phyloP scores from a whole-genome alignment of 257 asterid genomes.

The Plantago major region DNA sequence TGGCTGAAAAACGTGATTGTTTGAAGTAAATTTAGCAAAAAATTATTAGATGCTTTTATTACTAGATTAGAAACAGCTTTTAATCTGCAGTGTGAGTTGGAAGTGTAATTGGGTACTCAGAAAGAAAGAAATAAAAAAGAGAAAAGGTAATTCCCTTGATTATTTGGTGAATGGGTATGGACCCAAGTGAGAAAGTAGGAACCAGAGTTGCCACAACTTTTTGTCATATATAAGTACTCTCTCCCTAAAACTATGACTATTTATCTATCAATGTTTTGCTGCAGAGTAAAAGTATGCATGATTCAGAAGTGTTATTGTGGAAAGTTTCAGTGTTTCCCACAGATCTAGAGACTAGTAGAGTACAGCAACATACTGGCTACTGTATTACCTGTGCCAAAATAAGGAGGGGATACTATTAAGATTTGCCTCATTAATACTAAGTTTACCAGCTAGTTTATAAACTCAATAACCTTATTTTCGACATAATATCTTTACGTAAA shows the following conservation, averaged over 20 bases:
- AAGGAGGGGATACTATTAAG: constrained; percentile 12
- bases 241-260: background rate
- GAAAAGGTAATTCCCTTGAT: background rate
- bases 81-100: too few species aligned
- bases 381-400: constrained; percentile 4
- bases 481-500: background rate
- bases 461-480: background rate
- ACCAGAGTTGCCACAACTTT: background rate
- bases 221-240: background rate
- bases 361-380: background rate
- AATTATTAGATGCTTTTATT: too few species aligned
- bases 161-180: background rate
- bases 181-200: background rate
- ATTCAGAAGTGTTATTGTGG: constrained; percentile 3
- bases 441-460: background rate
- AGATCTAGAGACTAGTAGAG: background rate
- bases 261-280: constrained; percentile 1
- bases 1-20: too few species aligned
- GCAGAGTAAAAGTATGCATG: constrained; percentile 19
- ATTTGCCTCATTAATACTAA: background rate
- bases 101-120: background rate
- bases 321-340: constrained; percentile 1
- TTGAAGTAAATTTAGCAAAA: too few species aligned
- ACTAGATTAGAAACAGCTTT: too few species aligned
- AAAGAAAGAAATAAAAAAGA: background rate